Conservation (phyloP, 805 yeast species). For the Saccharomyces cerevisiae region DNA sequence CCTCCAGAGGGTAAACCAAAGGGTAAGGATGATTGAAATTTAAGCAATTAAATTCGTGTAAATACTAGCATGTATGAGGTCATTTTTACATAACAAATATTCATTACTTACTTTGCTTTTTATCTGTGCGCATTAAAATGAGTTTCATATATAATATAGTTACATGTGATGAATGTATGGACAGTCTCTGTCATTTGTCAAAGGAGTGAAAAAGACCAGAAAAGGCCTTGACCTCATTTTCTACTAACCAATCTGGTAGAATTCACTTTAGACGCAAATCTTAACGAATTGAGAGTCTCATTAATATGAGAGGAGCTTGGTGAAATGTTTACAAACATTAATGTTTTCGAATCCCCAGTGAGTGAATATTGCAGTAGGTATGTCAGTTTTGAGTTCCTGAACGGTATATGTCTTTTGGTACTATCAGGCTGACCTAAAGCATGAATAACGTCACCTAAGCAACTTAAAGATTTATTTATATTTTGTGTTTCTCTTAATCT, state of each 20-base stretch:
- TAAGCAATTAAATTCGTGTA: background rate
- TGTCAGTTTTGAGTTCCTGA: slow-evolving; percentile 88
- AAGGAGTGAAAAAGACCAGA: background rate
- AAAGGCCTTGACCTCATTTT: background rate
- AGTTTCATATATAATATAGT: background rate
- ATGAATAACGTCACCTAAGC: slow-evolving; percentile 82
- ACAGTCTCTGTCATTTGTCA: background rate
- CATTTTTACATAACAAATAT: background rate
- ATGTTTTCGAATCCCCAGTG: slow-evolving; percentile 77
- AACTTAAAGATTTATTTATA: slow-evolving; percentile 79
- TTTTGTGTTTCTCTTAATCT: slow-evolving; percentile 80
- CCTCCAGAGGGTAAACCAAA: background rate
- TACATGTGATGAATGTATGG: background rate
- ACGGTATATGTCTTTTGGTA: slow-evolving; percentile 62
- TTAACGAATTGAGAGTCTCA: slow-evolving; percentile 76
- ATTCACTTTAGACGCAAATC: slow-evolving; percentile 84
- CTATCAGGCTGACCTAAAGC: slow-evolving; percentile 41
- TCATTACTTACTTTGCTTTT: background rate
- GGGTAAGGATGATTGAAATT: background rate
- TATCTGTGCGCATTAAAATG: background rate
- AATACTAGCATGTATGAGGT: background rate
- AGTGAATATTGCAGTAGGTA: slow-evolving; percentile 76
- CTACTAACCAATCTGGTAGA: slow-evolving; percentile 35
- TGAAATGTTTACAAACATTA: slow-evolving; percentile 88
- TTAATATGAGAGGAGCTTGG: slow-evolving; percentile 52